A percentile compares a stretch with the other conserved stretches of the same genome.
These are phyloP conservation scores for Blastomyces parvus DNA, from an alignment of 2,329 filamentous ascomycete genomes.

Conservation along the genomic window DNA sequence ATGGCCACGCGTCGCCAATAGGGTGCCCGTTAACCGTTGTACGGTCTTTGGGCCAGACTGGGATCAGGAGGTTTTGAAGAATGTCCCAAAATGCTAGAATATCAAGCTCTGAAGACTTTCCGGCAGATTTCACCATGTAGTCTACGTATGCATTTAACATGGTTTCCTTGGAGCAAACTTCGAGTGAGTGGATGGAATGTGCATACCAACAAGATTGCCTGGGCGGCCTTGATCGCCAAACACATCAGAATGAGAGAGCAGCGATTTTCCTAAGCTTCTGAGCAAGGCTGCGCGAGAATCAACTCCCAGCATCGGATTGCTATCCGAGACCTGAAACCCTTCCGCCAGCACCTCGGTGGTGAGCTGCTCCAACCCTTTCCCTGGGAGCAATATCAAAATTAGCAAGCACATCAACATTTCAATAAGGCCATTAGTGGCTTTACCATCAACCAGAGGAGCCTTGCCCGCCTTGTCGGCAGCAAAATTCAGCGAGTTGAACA, in stretches of 20 bases:
- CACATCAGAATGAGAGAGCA: slow-evolving; percentile 30
- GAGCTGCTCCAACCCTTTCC: slow-evolving; percentile 28
- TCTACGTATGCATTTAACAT: slow-evolving; percentile 25
- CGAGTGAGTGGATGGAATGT: not conserved
- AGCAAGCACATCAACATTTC: not conserved
- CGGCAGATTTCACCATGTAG: slow-evolving; percentile 28
- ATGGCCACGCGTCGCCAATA: slow-evolving; percentile 45
- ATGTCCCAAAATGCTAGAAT: slow-evolving; percentile 36
- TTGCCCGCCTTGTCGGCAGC: slow-evolving; percentile 16
- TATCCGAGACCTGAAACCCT: slow-evolving; percentile 38
- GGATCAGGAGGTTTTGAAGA: slow-evolving; percentile 40
- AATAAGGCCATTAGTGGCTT: slow-evolving; percentile 5
- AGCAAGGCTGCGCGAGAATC: slow-evolving; percentile 37
- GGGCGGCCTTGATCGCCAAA: slow-evolving; percentile 39
- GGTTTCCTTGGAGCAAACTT: not conserved
- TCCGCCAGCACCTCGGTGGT: slow-evolving; percentile 26
- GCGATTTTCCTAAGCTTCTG: slow-evolving; percentile 35
- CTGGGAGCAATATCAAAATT: slow-evolving; percentile 17
- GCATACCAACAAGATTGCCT: slow-evolving; percentile 41
- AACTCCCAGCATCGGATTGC: slow-evolving; percentile 41
- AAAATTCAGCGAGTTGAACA: slow-evolving; percentile 41
- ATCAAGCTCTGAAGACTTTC: slow-evolving; percentile 26
- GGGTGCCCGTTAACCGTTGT: slow-evolving; percentile 34
- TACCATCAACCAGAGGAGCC: slow-evolving; percentile 30
- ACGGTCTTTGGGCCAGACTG: slow-evolving; percentile 42